A percentile compares a stretch with the other conserved stretches of the same genome.
Conservation (phyloP, 2,329 filamentous ascomycete genomes). For the Tolypocladium guangdongense region DNA sequence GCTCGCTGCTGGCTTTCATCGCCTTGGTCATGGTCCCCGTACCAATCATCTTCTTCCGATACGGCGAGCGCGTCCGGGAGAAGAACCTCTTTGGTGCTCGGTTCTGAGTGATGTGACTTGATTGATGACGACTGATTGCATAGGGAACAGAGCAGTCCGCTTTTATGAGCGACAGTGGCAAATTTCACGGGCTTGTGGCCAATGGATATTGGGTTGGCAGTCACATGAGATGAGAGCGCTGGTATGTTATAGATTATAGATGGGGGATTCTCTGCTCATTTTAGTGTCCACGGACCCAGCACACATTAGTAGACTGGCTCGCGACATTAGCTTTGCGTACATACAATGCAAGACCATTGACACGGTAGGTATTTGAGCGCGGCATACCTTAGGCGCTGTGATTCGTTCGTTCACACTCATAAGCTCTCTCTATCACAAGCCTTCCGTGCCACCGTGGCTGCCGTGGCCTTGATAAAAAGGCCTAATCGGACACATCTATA, state of each 20-base stretch:
- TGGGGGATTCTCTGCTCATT: not conserved
- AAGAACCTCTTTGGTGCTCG: constrained; percentile 16
- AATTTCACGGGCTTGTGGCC: not conserved
- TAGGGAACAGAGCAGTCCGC: too few relatives aligned
- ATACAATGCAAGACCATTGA: not conserved
- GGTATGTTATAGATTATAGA: not conserved
- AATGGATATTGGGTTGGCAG: not conserved
- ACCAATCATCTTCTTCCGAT: constrained; percentile 25
- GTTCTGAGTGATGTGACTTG: constrained; percentile 6
- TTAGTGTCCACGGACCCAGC: not conserved
- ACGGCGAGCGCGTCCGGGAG: constrained; percentile 24
- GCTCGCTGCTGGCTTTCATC: constrained; percentile 28
- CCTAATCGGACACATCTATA: too few relatives aligned
- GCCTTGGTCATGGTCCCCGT: constrained; percentile 25
- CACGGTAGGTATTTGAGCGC: not conserved
- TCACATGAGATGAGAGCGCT: not conserved
- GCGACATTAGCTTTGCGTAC: not conserved
- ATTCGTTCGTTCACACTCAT: not conserved
- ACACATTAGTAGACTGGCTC: not conserved
- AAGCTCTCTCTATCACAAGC: too few relatives aligned
- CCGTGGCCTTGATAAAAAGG: too few relatives aligned
- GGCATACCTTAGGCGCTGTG: not conserved
- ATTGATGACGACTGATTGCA: too few relatives aligned
- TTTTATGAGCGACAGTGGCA: not conserved
- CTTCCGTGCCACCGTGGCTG: too few relatives aligned